These are phyloP conservation scores for Stephania yunnanensis DNA, from an alignment of 164 flowering plant species.

Conservation along the genomic window DNA sequence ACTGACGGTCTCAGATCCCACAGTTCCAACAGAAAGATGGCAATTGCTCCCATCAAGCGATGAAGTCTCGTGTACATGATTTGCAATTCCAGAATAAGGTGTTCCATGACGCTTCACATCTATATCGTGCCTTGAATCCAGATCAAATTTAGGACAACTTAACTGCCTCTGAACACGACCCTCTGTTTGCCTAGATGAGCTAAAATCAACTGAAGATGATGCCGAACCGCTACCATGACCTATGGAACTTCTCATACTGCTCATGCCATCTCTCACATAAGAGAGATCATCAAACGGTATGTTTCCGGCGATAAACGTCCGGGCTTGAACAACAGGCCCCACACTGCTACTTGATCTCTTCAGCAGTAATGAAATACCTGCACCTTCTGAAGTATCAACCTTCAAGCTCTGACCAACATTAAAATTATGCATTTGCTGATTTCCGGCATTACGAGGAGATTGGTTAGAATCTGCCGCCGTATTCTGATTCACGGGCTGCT, in stretches of 20 bases:
- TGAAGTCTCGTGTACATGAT: conserved; percentile 11
- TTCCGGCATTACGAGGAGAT: conserved; percentile 16
- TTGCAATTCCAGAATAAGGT: conserved; percentile 48
- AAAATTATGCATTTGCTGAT: conserved; percentile 23
- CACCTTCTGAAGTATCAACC: conserved; percentile 48
- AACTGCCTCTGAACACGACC: conserved; percentile 53
- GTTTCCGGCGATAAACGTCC: conserved; percentile 48
- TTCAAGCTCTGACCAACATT: conserved; percentile 25
- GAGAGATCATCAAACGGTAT: conserved; percentile 63
- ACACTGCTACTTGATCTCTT: conserved; percentile 71
- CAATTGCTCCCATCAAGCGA: conserved; percentile 28
- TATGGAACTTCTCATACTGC: conserved; percentile 60
- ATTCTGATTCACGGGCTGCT: conserved; percentile 21
- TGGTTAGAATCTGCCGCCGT: conserved; percentile 20
- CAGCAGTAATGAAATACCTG: conserved; percentile 68
- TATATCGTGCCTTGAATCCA: conserved; percentile 41
- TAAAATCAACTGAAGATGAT: conserved; percentile 73
- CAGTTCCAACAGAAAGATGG: conserved; percentile 27
- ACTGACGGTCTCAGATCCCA: conserved; percentile 22
- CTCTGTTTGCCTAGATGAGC: conserved; percentile 51
- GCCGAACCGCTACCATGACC: conserved; percentile 63
- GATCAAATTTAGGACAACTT: conserved; percentile 50
- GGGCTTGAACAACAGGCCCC: conserved; percentile 67
- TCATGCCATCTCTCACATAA: conserved; percentile 52
- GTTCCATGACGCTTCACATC: conserved; percentile 36